These are phyloP conservation scores for Cyclocybe cylindracea DNA, from an alignment of 768 basidiomycete genomes.

Conservation along the genomic window DNA sequence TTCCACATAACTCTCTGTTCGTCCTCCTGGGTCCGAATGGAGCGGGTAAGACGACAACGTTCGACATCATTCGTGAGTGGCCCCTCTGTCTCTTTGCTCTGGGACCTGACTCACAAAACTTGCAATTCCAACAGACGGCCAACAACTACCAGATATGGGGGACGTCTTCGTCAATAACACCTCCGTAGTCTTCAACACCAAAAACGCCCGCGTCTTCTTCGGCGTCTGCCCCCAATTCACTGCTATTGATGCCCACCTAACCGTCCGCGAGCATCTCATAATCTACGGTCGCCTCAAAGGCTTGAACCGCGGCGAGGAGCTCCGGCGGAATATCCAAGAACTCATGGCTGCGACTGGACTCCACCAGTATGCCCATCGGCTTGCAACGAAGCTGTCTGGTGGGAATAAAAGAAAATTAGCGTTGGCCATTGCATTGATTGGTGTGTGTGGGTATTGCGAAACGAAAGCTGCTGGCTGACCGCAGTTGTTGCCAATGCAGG, in stretches of 20 bases:
- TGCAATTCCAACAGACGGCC: slow-evolving; percentile 50
- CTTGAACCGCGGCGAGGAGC: slow-evolving; percentile 45
- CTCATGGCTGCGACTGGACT: slow-evolving; percentile 63
- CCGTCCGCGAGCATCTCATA: slow-evolving; percentile 72
- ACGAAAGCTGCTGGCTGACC: not conserved
- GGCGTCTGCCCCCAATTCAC: slow-evolving; percentile 88
- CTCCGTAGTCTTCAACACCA: slow-evolving; percentile 63
- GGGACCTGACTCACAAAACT: not conserved
- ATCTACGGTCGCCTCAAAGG: slow-evolving; percentile 80
- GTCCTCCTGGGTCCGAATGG: slow-evolving; percentile 82
- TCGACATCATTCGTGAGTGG: slow-evolving; percentile 73
- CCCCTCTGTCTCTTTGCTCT: not conserved
- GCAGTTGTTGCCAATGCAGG: slow-evolving; percentile 2
- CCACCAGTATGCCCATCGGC: slow-evolving; percentile 58
- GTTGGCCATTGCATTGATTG: slow-evolving; percentile 72
- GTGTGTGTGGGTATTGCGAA: slow-evolving; percentile 18
- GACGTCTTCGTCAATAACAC: slow-evolving; percentile 67
- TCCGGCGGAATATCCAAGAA: slow-evolving; percentile 52
- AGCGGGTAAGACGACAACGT: slow-evolving; percentile 81
- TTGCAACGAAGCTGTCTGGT: slow-evolving; percentile 75
- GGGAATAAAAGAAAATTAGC: slow-evolving; percentile 80
- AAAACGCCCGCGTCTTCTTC: slow-evolving; percentile 63
- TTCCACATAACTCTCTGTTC: slow-evolving; percentile 60
- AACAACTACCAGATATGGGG: slow-evolving; percentile 64
- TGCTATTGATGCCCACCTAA: slow-evolving; percentile 76